These are phyloP conservation scores for Boletus sp. DNA, from an alignment of 768 basidiomycete genomes.

Conservation along the genomic window DNA sequence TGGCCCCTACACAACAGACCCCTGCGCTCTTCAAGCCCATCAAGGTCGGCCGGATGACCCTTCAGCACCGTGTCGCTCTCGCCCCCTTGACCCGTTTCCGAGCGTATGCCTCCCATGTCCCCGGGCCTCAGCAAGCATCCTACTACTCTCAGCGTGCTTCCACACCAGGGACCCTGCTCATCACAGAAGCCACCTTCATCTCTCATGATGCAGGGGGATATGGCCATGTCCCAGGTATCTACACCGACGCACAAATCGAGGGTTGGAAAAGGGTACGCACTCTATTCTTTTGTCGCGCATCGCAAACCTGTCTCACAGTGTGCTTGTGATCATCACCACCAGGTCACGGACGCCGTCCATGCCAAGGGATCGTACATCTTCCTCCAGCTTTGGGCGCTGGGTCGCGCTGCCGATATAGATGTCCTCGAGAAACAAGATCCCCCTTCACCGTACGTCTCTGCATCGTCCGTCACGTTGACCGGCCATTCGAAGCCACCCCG, in stretches of 20 bases:
- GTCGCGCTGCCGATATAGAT: conserved; percentile 41
- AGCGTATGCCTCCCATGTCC: conserved; percentile 36
- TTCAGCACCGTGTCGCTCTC: conserved; percentile 51
- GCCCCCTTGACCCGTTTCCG: conserved; percentile 51
- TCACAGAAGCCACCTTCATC: not conserved
- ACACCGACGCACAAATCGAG: conserved; percentile 45
- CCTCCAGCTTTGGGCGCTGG: conserved; percentile 46
- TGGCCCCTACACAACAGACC: not conserved
- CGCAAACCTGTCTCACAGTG: not conserved
- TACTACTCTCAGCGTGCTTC: conserved; percentile 51
- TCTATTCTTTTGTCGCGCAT: not conserved
- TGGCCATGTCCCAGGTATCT: not conserved
- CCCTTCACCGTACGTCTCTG: conserved; percentile 35
- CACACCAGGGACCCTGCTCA: conserved; percentile 39
- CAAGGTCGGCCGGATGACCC: conserved; percentile 38
- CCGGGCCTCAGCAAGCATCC: conserved; percentile 34
- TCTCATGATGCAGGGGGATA: not conserved
- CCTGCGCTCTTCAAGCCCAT: conserved; percentile 45
- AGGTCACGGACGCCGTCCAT: conserved; percentile 60
- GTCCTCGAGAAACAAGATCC: conserved; percentile 29
- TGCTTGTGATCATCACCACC: not conserved
- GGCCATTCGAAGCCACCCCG: conserved; percentile 14
- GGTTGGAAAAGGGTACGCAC: conserved; percentile 45
- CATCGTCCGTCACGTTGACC: conserved; percentile 30
- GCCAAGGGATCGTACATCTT: conserved; percentile 36